Percentiles rank a stretch among this genome's conserved stretches.
Evolutionary conservation across 768 basidiomycete species (phyloP).

Genomic region (Macrocybe gigantea): DNA sequence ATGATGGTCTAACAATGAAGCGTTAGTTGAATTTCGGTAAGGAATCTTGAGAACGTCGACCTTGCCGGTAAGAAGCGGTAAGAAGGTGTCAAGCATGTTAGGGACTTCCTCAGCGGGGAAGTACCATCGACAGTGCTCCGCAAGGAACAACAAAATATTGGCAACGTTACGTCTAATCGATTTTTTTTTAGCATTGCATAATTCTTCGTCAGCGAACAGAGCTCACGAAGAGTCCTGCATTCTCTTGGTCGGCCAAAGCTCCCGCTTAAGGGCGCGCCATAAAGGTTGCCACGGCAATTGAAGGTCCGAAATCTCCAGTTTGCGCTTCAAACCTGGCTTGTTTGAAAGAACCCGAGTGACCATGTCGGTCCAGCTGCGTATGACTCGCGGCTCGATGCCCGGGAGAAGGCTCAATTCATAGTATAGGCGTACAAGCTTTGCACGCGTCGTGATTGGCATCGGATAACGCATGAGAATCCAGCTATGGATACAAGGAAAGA

Average conservation of each 20-base stretch:
- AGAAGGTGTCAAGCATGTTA: conserved; percentile 63
- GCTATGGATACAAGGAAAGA: conserved; percentile 27
- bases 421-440: conserved; percentile 68
- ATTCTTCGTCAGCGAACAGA: conserved; percentile 1
- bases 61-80: conserved; percentile 67
- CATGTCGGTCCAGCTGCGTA: conserved; percentile 77
- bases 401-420: conserved; percentile 76
- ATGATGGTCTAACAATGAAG: conserved; percentile 45
- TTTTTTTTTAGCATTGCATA: conserved; percentile 1
- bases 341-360: conserved; percentile 62
- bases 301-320: conserved; percentile 62
- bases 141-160: conserved; percentile 69
- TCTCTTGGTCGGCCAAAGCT: conserved; percentile 67
- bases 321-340: conserved; percentile 60
- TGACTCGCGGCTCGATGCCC: conserved; percentile 65
- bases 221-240: conserved; percentile 54
- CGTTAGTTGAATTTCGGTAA: neutral
- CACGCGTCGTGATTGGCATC: conserved; percentile 59
- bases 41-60: conserved; percentile 32
- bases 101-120: conserved; percentile 61
- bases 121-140: conserved; percentile 68
- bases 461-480: conserved; percentile 84
- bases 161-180: conserved; percentile 52
- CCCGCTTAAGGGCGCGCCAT: conserved; percentile 71
- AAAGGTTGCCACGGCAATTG: conserved; percentile 69